phyloP scores from a whole-genome alignment of 148 eudicot genomes.

The Selenicereus undatus region DNA sequence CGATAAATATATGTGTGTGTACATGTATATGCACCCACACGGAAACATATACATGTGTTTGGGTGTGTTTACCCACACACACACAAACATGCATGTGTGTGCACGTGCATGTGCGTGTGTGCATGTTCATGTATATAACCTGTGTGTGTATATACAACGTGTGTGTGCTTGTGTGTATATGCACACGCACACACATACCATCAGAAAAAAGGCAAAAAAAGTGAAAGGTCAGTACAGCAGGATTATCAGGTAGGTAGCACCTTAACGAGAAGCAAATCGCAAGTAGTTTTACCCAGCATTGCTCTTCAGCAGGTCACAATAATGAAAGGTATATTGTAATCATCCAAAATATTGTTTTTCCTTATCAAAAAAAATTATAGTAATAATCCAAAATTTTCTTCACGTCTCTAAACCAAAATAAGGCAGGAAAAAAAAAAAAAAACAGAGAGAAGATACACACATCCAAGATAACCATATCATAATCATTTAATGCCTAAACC shows the following conservation, averaged over 20 bases:
- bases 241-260: not conserved
- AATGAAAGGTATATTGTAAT: not conserved
- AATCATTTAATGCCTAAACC: too few species aligned
- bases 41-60: too few species aligned
- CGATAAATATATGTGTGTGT: too few species aligned
- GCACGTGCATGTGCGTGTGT: too few species aligned
- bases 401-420: not conserved
- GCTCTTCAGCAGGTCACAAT: not conserved
- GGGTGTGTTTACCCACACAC: too few species aligned
- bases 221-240: not conserved
- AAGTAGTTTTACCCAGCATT: not conserved
- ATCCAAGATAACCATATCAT: not conserved
- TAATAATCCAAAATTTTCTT: not conserved
- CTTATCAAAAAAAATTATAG: not conserved
- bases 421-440: too few species aligned
- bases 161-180: too few species aligned
- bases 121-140: too few species aligned
- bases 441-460: not conserved
- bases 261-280: not conserved
- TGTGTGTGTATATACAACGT: too few species aligned
- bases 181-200: too few species aligned
- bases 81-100: too few species aligned
- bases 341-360: not conserved
- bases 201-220: not conserved
- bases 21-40: too few species aligned